Base-by-base conservation (phyloP, 129 eudicot species). In the Centella asiatica region DNA sequence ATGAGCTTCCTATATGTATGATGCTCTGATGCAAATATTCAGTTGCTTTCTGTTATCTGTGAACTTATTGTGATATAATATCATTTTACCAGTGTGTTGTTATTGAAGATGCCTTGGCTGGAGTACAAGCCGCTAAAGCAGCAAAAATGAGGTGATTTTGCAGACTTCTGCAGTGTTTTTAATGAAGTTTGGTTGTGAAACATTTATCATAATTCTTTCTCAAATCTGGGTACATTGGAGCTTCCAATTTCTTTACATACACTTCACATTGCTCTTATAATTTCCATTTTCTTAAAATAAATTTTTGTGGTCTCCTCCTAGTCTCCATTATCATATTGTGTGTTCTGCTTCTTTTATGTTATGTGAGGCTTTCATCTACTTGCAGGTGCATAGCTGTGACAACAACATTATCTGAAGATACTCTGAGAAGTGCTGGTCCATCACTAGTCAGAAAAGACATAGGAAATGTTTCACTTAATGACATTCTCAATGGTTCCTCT, bases 321-420 rank as follows among this genome's bases (percentile, higher is more conserved):
- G 26, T 15, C n/a, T n/a, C n/a, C n/a, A n/a, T n/a, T 3, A 18
- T 29, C 20, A n/a, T 57, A 40, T 40, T 9, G 6, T 13, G 57
- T 18, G 54, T 28, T 53, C n/a, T 40, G 1, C 51, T 24, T 47
- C 39, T 44, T 58, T 44, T 68, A 45, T 47, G 25, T 60, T 27
- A 64, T 28, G 13, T n/a, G 42, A 64, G 40, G 49, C 27, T 15
- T 72, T 62, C 4, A 48, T 71, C 22, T 72, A 47, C 58, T 66
- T 84, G 73, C 95, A 92, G 99, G 76, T 84, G 99, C 76, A 87
- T 92, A 80, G 99, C 87, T 29, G 99, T 92, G 70, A 87, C 99
- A 54, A 92, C 99, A 45, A 87, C 99, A 37, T 68, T 92, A 75
- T 73, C 95, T 36, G 95, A 81, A 78, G 96, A 84, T 64, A 69